These are phyloP conservation scores for Cladosporium sp. DNA, from an alignment of 2,329 filamentous ascomycete species.

Conservation along the genomic window DNA sequence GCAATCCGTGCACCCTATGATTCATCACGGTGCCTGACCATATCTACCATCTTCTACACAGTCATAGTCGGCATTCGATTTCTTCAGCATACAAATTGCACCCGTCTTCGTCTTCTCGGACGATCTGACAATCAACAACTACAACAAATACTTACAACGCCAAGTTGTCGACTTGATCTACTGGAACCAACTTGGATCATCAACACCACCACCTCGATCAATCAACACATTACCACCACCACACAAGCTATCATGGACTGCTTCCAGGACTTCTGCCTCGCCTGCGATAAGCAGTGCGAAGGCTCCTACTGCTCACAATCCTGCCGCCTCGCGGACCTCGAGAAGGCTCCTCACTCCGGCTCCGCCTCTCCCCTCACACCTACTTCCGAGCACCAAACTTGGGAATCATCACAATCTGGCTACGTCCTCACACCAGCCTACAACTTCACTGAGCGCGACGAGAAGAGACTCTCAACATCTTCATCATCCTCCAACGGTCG, in stretches of 20 bases:
- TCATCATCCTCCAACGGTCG: constrained; percentile 37
- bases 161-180: background rate
- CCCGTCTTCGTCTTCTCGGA: background rate
- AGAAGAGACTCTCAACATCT: constrained; percentile 16
- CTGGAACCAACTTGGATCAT: background rate
- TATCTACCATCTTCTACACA: constrained; percentile 9
- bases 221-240: background rate
- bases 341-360: constrained; percentile 52
- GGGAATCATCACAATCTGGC: constrained; percentile 9
- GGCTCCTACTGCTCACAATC: constrained; percentile 88
- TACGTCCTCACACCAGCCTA: constrained; percentile 33
- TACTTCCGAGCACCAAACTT: constrained; percentile 1
- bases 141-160: background rate
- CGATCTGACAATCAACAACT: constrained; percentile 1
- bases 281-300: constrained; percentile 84
- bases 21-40: constrained; percentile 16
- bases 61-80: constrained; percentile 7
- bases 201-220: background rate
- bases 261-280: constrained; percentile 89
- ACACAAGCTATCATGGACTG: constrained; percentile 49
- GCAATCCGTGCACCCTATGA: constrained; percentile 19
- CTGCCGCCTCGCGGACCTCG: constrained; percentile 82
- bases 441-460: constrained; percentile 44
- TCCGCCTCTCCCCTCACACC: constrained; percentile 44
- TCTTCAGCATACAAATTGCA: constrained; percentile 9